Conservation (phyloP, 2,329 filamentous ascomycete species). For the Aspergillus calidoustus region DNA sequence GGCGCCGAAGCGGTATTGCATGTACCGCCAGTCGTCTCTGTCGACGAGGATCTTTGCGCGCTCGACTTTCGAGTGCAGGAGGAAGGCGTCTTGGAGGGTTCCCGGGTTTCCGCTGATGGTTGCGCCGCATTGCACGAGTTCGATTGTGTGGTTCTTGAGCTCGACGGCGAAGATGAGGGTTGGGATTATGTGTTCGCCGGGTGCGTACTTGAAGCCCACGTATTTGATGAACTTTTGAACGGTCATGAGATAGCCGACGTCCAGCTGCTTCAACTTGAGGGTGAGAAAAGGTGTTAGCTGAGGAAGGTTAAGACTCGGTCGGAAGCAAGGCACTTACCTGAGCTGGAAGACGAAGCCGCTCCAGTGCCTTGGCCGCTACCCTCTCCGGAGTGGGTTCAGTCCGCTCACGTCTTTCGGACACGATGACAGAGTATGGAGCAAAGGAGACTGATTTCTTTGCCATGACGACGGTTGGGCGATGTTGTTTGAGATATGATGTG, state of each 20-base stretch:
- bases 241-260: neutral
- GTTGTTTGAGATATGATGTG: neutral
- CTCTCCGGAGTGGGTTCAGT: neutral
- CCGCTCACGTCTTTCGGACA: neutral
- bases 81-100: neutral
- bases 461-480: neutral
- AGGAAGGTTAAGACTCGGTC: too few relatives aligned
- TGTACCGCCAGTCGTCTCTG: neutral
- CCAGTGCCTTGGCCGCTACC: neutral
- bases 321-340: neutral
- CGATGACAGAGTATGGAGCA: neutral
- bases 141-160: neutral
- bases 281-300: neutral
- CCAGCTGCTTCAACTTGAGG: neutral
- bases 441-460: neutral
- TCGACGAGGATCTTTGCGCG: neutral
- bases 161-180: neutral
- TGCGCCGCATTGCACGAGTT: neutral
- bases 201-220: neutral
- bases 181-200: neutral
- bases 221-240: neutral
- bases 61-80: neutral
- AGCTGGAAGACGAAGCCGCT: neutral
- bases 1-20: neutral
- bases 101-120: neutral